Evolutionary conservation across 306 rosid species (phyloP).

Genomic region (Cercis canadensis): DNA sequence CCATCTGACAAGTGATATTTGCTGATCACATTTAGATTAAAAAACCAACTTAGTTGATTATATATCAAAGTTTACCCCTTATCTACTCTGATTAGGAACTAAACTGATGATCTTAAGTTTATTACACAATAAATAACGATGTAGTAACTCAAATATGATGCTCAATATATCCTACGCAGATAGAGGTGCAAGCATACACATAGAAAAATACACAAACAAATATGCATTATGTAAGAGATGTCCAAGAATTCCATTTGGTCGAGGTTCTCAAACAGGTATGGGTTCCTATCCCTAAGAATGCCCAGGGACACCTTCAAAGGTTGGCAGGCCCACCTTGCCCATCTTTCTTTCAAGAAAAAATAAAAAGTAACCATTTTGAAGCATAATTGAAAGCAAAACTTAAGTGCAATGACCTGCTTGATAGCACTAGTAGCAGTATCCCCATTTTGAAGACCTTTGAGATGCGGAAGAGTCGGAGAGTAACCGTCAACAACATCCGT

Average conservation of each 20-base stretch:
- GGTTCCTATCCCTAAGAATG: conserved; percentile 1
- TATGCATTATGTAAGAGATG: background rate
- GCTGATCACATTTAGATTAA: conserved; percentile 20
- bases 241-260: conserved; percentile 2
- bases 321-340: conserved; percentile 14
- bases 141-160: conserved; percentile 10
- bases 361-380: background rate
- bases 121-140: conserved; percentile 5
- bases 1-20: background rate
- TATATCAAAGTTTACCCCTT: conserved; percentile 12
- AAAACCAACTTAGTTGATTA: conserved; percentile 17
- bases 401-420: conserved; percentile 76
- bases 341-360: background rate
- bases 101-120: too few relatives aligned
- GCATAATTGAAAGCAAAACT: conserved; percentile 24
- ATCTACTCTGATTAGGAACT: conserved; percentile 20
- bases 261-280: conserved; percentile 18
- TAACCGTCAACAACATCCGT: conserved; percentile 97
- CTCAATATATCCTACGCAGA: background rate
- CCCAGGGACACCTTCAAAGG: conserved; percentile 11
- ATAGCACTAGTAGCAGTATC: conserved; percentile 99
- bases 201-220: conserved; percentile 19
- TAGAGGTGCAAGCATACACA: background rate
- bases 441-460: conserved; percentile 99
- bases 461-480: conserved; percentile 98